Percentiles rank a stretch among this genome's conserved stretches.
Evolutionary conservation across 768 basidiomycete genomes (phyloP).

Genomic region (Amanita pallidorosea): DNA sequence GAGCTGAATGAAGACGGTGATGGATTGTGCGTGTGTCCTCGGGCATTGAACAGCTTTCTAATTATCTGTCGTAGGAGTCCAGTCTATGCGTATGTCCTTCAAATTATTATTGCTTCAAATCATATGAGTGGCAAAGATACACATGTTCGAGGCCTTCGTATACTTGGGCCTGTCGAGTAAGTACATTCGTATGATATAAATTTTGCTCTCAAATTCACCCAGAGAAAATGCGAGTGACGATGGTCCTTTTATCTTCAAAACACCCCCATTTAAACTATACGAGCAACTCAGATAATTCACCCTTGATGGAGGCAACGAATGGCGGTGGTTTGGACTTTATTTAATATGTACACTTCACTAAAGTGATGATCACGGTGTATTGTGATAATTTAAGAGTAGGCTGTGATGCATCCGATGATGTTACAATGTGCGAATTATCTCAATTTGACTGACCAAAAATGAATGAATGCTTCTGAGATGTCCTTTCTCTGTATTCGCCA

Average conservation of each 20-base stretch:
- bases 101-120: constrained; percentile 84
- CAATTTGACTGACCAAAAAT: neutral
- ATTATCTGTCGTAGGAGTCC: constrained; percentile 47
- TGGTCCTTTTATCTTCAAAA: constrained; percentile 4
- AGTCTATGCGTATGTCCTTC: constrained; percentile 80
- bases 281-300: constrained; percentile 4
- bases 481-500: neutral
- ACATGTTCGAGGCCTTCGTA: constrained; percentile 82
- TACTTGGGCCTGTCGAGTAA: constrained; percentile 82
- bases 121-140: constrained; percentile 99
- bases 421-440: neutral
- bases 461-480: neutral
- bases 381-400: neutral
- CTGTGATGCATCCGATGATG: neutral
- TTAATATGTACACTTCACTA: neutral
- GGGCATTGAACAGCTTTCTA: neutral
- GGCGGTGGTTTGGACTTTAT: neutral
- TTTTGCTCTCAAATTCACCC: neutral
- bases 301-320: neutral
- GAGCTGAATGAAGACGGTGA: constrained; percentile 74
- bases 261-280: constrained; percentile 1
- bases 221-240: constrained; percentile 5
- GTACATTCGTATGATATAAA: constrained; percentile 26
- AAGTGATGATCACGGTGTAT: neutral
- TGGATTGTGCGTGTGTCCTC: constrained; percentile 41